Evolutionary conservation across 208 protist species (phyloP).

Genomic region (Trypanosoma scelopori): DNA sequence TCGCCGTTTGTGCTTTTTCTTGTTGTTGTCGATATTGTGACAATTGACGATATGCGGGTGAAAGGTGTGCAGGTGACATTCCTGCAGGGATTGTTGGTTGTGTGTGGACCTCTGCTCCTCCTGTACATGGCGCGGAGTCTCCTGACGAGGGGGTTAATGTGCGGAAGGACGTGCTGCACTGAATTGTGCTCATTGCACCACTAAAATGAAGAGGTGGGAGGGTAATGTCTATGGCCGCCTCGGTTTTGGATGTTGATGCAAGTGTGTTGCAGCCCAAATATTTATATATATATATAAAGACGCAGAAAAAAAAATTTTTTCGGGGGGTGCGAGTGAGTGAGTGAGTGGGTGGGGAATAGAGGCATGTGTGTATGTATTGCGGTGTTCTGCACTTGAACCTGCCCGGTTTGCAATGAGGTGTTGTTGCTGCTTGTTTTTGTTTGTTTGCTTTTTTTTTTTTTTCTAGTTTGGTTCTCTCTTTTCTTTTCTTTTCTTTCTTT

Average conservation of each 20-base stretch:
- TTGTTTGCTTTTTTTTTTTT: constrained; percentile 4
- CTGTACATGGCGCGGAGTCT: constrained; percentile 22
- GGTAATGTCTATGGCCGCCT: no score
- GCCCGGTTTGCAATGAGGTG: constrained; percentile 1
- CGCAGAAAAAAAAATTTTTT: no score
- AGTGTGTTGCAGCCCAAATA: no score
- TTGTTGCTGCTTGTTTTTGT: constrained; percentile 1
- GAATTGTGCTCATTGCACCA: background rate
- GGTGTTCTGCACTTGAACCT: background rate
- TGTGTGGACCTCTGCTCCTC: constrained; percentile 16
- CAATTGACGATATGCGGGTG: constrained; percentile 14
- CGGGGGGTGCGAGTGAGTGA: no score
- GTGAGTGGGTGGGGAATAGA: no score
- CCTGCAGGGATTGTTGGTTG: constrained; percentile 25
- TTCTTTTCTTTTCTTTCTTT: constrained; percentile 11
- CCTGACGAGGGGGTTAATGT: background rate
- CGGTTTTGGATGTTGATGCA: no score
- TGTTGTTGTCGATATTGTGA: constrained; percentile 23
- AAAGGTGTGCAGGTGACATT: constrained; percentile 14
- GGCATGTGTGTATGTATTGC: no score
- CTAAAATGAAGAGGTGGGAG: no score
- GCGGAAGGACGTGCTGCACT: constrained; percentile 12
- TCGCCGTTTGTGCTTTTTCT: constrained; percentile 29
- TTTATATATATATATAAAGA: no score
- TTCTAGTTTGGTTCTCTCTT: constrained; percentile 3